Percentiles rank a stretch among this genome's conserved stretches.
phyloP scores from a whole-genome alignment of 805 yeast species.

The Candida rishiriensis region DNA sequence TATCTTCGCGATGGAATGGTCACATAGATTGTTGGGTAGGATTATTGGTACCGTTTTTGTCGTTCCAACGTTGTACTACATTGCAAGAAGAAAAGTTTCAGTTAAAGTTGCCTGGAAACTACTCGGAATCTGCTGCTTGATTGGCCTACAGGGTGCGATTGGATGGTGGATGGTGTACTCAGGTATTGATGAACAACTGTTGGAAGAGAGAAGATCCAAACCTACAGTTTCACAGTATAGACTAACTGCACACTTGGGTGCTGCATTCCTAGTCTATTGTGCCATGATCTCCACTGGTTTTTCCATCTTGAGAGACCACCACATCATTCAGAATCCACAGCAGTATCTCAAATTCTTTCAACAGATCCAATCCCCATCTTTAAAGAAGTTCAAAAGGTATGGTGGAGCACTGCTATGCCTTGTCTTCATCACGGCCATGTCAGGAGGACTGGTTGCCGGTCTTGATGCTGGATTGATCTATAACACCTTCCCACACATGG shows the following conservation, averaged over 20 bases:
- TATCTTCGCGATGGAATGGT: constrained; percentile 97
- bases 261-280: constrained; percentile 82
- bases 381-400: constrained; percentile 52
- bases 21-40: constrained; percentile 89
- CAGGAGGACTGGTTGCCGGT: constrained; percentile 98
- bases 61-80: constrained; percentile 81
- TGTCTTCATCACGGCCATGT: constrained; percentile 87
- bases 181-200: constrained; percentile 78
- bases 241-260: constrained; percentile 88
- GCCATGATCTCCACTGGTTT: constrained; percentile 91
- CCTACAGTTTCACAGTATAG: constrained; percentile 98
- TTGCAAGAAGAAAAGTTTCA: constrained; percentile 60
- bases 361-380: constrained; percentile 55
- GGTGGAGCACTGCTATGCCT: constrained; percentile 57
- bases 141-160: constrained; percentile 91
- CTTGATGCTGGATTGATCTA: constrained; percentile 95
- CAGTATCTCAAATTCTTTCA: constrained; percentile 50
- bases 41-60: constrained; percentile 81
- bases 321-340: constrained; percentile 62
- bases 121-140: constrained; percentile 64
- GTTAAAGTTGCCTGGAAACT: constrained; percentile 63
- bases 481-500: constrained; percentile 97
- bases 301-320: constrained; percentile 71
- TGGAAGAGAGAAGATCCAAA: constrained; percentile 76
- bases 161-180: constrained; percentile 99